These are phyloP conservation scores for Neonothopanus nambi DNA, from an alignment of 1,284 basidiomycete genomes.

Conservation along the genomic window DNA sequence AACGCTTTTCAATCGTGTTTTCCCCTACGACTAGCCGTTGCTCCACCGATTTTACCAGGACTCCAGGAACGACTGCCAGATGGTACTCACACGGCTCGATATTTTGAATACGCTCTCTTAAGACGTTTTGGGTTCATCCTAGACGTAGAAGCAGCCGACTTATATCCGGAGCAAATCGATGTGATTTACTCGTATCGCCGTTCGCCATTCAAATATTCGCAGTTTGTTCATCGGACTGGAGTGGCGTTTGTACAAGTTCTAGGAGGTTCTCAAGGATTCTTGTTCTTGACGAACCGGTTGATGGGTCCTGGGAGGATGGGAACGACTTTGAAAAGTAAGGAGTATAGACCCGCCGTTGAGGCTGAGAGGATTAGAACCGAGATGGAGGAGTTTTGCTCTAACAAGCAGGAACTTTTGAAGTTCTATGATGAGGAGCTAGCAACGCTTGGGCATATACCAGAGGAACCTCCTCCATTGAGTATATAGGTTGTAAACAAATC, in stretches of 20 bases:
- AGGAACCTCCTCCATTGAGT: constrained; percentile 64
- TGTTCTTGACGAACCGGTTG: constrained; percentile 86
- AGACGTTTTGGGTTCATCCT: constrained; percentile 80
- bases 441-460: constrained; percentile 41
- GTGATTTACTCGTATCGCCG: constrained; percentile 90
- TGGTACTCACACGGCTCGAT: constrained; percentile 61
- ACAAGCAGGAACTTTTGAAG: constrained; percentile 48
- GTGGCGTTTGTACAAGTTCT: constrained; percentile 86
- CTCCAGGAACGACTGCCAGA: constrained; percentile 69
- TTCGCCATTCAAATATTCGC: constrained; percentile 75
- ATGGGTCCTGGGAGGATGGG: constrained; percentile 69
- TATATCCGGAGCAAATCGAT: constrained; percentile 79
- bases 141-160: constrained; percentile 78
- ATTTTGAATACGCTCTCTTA: constrained; percentile 82
- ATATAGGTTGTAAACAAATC: constrained; percentile 30
- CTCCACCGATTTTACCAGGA: constrained; percentile 73
- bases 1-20: constrained; percentile 91
- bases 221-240: constrained; percentile 88
- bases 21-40: constrained; percentile 71
- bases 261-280: constrained; percentile 76
- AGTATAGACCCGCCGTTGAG: constrained; percentile 46
- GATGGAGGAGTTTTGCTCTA: constrained; percentile 68
- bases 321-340: constrained; percentile 50
- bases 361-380: constrained; percentile 63
- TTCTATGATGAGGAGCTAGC: constrained; percentile 79